Evolutionary conservation across 345 rosid genomes (phyloP), one percentile per base, ranked within the genome.

Genomic region (Bruguiera sexangula): DNA sequence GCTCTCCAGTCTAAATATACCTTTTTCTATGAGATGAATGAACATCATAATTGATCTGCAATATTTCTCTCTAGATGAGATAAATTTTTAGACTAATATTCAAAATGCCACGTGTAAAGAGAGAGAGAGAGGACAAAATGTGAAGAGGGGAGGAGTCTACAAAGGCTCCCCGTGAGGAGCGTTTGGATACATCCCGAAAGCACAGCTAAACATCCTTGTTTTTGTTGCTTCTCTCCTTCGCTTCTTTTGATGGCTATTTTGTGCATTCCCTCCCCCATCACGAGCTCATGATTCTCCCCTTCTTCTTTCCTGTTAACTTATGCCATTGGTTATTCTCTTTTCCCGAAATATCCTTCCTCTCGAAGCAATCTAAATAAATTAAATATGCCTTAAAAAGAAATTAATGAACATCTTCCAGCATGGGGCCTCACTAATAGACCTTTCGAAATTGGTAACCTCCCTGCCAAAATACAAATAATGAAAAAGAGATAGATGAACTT

Each of bases 161-260:
- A 36, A 59, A 69, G 30, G 13, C 10, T 70, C 74, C 89, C 86
- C 90, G 90, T 86, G 90, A 86, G 88, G 85, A 67, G 76, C 71
- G 69, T 75, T 83, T 83, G 85, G 86, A 82, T 68, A 63, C 83
- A 81, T 82, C 78, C 88, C 69, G 76, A 81, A 65, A 8, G 57
- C 81, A 74, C 82, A 75, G 71, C 75, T 54, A 62, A 73, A 73
- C 77, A 79, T 70, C 71, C 37, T 65, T 21, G 29, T 56, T 27
- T 73, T 76, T 79, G 77, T 75, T 80, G 62, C 66, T 75, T 77
- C 77, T 68, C 72, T 31, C 53, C 65, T 76, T 82, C 88, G 69
- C 84, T 78, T 67, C 65, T 85, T 85, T 80, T 82, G 57, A 85
- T 82, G 86, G 13, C 68, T 69, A 67, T 55, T 53, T 37, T 60